phyloP scores from a whole-genome alignment of 257 asterid species.

The Rubia yunnanensis region DNA sequence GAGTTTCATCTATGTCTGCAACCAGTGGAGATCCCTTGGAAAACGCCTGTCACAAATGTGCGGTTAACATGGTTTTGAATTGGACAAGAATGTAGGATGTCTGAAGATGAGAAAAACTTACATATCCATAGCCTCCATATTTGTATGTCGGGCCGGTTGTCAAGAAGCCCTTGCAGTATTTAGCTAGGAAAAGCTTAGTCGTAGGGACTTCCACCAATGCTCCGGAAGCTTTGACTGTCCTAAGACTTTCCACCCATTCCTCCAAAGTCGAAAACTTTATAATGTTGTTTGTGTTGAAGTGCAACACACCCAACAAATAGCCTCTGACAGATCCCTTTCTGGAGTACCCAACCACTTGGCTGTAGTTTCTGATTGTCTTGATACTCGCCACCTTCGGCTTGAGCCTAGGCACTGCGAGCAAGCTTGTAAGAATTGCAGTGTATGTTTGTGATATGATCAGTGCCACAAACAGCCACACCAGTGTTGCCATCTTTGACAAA shows the following conservation, averaged over 20 bases:
- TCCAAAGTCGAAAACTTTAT: slow-evolving; percentile 6
- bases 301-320: slow-evolving; percentile 15
- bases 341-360: slow-evolving; percentile 22
- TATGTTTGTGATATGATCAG: slow-evolving; percentile 35
- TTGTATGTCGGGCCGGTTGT: slow-evolving; percentile 32
- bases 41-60: slow-evolving; percentile 22
- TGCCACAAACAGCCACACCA: slow-evolving; percentile 35
- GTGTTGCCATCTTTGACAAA: slow-evolving; percentile 29
- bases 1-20: slow-evolving; percentile 26
- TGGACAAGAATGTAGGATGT: neutral
- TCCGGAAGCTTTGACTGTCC: slow-evolving; percentile 23
- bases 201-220: slow-evolving; percentile 30
- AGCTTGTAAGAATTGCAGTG: slow-evolving; percentile 33
- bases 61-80: neutral
- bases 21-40: slow-evolving; percentile 32
- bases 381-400: slow-evolving; percentile 22
- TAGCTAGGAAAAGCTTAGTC: slow-evolving; percentile 27
- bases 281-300: slow-evolving; percentile 9
- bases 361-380: slow-evolving; percentile 20
- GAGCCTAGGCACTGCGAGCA: slow-evolving; percentile 27
- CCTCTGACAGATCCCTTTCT: slow-evolving; percentile 17
- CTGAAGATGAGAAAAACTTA: slow-evolving; percentile 7
- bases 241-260: slow-evolving; percentile 16
- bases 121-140: slow-evolving; percentile 40
- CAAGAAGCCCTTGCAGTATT: slow-evolving; percentile 31